Evolutionary conservation across 2,329 filamentous ascomycete species (phyloP).

Genomic region (Exserohilum turcica): DNA sequence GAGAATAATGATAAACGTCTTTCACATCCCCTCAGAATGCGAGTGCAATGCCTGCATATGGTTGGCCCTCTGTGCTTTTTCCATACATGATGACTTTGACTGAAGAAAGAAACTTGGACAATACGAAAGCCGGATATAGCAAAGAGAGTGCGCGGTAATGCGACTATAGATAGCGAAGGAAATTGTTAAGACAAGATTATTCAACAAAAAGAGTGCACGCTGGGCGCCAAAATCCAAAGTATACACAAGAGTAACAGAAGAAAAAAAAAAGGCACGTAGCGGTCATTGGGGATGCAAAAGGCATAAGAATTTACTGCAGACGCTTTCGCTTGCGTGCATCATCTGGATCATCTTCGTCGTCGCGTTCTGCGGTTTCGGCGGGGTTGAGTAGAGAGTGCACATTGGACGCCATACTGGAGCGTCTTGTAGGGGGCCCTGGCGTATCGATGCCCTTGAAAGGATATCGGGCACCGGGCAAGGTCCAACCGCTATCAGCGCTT

Average conservation of each 20-base stretch:
- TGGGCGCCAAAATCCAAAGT: not conserved
- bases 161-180: not conserved
- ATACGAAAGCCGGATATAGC: not conserved
- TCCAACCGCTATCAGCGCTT: conserved; percentile 62
- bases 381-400: conserved; percentile 71
- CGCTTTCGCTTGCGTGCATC: conserved; percentile 67
- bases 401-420: conserved; percentile 74
- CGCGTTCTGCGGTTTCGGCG: conserved; percentile 68
- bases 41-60: not conserved
- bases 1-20: not conserved
- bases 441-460: conserved; percentile 57
- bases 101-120: not conserved
- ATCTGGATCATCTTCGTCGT: conserved; percentile 65
- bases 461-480: conserved; percentile 57
- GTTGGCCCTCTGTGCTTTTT: not conserved
- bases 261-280: not conserved
- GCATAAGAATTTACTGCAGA: conserved; percentile 25
- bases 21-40: not conserved
- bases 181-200: not conserved
- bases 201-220: not conserved
- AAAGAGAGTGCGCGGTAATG: not conserved
- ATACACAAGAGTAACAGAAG: not conserved
- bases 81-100: not conserved
- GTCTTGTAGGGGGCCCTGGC: conserved; percentile 65
- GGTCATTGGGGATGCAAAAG: not conserved